Conservation (phyloP, 2,329 filamentous ascomycete species). For the Exophiala calicioides region DNA sequence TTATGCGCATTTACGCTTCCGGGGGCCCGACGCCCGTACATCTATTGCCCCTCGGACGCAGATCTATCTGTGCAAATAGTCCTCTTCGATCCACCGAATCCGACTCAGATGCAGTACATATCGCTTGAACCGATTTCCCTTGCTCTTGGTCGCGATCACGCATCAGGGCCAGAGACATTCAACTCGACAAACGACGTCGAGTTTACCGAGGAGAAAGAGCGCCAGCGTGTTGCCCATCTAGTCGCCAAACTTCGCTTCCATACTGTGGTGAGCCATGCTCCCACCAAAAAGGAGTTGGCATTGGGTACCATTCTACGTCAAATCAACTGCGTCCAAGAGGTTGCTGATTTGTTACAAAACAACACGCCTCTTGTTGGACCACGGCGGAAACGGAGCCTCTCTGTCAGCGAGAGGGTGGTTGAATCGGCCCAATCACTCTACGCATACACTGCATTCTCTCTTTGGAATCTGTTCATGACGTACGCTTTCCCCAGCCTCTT, state of each 20-base stretch:
- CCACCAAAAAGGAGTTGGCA: constrained; percentile 79
- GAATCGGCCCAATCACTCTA: constrained; percentile 82
- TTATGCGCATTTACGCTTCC: constrained; percentile 61
- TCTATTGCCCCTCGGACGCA: constrained; percentile 67
- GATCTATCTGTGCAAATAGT: constrained; percentile 81
- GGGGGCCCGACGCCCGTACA: constrained; percentile 62
- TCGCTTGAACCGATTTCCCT: constrained; percentile 87
- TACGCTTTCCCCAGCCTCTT: constrained; percentile 75
- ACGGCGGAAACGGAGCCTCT: constrained; percentile 78
- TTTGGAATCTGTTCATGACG: constrained; percentile 72
- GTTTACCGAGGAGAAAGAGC: constrained; percentile 69
- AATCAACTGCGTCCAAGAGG: constrained; percentile 92
- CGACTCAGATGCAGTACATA: constrained; percentile 91
- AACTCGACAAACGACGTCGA: constrained; percentile 58
- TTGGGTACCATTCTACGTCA: constrained; percentile 83
- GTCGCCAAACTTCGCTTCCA: constrained; percentile 87
- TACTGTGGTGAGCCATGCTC: constrained; percentile 73
- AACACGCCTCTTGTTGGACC: constrained; percentile 84
- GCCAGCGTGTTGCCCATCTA: constrained; percentile 64
- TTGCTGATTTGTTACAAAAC: constrained; percentile 80
- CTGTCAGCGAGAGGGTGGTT: constrained; percentile 90
- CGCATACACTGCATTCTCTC: constrained; percentile 27
- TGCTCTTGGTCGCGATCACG: constrained; percentile 57
- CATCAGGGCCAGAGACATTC: background rate
- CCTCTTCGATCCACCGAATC: constrained; percentile 81